These are phyloP conservation scores for Maudiozyma humilis DNA, from an alignment of 1,139 yeast species.

Conservation along the genomic window DNA sequence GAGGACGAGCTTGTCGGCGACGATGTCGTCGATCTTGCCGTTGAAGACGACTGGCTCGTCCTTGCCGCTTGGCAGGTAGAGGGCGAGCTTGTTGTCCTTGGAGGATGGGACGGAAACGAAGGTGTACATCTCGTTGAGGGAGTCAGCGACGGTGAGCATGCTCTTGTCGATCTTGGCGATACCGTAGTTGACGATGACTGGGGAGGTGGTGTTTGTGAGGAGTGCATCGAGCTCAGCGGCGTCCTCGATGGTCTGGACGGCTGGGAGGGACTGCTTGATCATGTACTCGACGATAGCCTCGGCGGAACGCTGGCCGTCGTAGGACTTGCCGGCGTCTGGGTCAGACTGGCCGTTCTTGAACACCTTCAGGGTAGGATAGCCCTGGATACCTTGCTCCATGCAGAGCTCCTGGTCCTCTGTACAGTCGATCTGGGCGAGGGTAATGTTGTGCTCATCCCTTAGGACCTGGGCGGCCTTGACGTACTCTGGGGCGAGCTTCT, in stretches of 20 bases:
- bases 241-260: conserved; percentile 50
- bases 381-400: conserved; percentile 63
- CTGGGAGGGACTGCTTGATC: conserved; percentile 77
- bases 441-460: conserved; percentile 50
- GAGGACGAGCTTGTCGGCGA: conserved; percentile 33
- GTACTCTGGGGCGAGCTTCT: conserved; percentile 85
- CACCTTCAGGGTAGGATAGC: conserved; percentile 87
- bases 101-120: conserved; percentile 15
- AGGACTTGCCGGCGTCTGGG: conserved; percentile 43
- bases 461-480: conserved; percentile 74
- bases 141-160: conserved; percentile 26
- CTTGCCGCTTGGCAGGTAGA: conserved; percentile 26
- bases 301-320: conserved; percentile 79
- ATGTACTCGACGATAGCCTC: conserved; percentile 70
- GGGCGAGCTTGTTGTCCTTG: conserved; percentile 25
- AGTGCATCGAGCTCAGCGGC: conserved; percentile 45
- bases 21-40: conserved; percentile 30
- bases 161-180: conserved; percentile 23
- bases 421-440: conserved; percentile 89
- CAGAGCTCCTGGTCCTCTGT: conserved; percentile 79
- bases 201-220: conserved; percentile 40
- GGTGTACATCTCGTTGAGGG: conserved; percentile 13
- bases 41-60: conserved; percentile 39
- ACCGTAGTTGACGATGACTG: conserved; percentile 32
- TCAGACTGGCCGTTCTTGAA: conserved; percentile 53